Percentiles rank a stretch among this genome's conserved stretches.
These are phyloP conservation scores for Kappamyces sp. DNA, from an alignment of 192 early-diverging fungal species.

Conservation along the genomic window DNA sequence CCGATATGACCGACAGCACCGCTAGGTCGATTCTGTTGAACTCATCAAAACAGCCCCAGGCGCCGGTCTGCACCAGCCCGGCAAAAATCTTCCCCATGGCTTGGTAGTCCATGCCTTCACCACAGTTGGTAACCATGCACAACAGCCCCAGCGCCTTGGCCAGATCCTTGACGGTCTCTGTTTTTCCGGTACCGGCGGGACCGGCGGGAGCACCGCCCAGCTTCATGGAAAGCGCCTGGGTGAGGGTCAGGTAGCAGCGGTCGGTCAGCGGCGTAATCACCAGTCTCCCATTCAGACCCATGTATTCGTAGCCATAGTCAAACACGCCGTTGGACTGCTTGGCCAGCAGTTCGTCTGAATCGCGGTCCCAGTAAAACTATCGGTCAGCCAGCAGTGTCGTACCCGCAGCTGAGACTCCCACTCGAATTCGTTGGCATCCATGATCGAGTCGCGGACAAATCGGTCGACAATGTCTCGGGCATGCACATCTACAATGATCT, in stretches of 20 bases:
- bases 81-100: slow-evolving; percentile 62
- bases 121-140: slow-evolving; percentile 60
- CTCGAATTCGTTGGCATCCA: slow-evolving; percentile 54
- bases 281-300: slow-evolving; percentile 51
- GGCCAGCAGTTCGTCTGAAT: slow-evolving; percentile 43
- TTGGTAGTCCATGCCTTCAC: slow-evolving; percentile 58
- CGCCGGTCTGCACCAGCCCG: slow-evolving; percentile 55
- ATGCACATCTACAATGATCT: slow-evolving; percentile 60
- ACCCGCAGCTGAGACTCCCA: slow-evolving; percentile 57
- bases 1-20: slow-evolving; percentile 57
- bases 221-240: slow-evolving; percentile 54
- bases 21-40: slow-evolving; percentile 59
- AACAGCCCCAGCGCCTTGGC: slow-evolving; percentile 54
- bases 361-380: slow-evolving; percentile 50
- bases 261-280: slow-evolving; percentile 59
- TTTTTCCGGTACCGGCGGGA: slow-evolving; percentile 57
- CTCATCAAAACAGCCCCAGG: slow-evolving; percentile 63
- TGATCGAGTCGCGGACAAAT: slow-evolving; percentile 51
- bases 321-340: slow-evolving; percentile 52
- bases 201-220: slow-evolving; percentile 58
- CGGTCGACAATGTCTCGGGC: slow-evolving; percentile 58
- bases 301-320: slow-evolving; percentile 61
- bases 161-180: slow-evolving; percentile 59
- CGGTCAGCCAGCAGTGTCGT: background rate
- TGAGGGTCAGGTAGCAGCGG: slow-evolving; percentile 54